Base-by-base conservation (phyloP, 345 rosid species). In the Eucalyptus shirleyi region DNA sequence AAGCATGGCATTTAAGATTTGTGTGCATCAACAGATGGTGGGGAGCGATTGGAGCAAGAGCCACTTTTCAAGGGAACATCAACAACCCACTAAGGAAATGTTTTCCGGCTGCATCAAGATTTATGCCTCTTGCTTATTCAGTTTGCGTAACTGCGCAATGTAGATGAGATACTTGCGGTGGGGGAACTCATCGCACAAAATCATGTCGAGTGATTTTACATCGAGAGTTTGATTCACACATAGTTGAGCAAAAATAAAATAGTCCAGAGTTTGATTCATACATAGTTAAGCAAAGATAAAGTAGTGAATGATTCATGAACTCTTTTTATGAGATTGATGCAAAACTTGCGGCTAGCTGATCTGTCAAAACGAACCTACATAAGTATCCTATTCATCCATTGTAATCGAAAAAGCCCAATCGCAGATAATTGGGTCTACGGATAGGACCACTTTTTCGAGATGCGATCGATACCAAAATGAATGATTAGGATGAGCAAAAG, bases 51-150 rank as follows among this genome's bases (percentile, higher is more conserved):
- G 91, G 92, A 53, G 24, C n/a, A 18, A 17, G 81, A 86, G 92
- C 92, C 90, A 17, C 88, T 95, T 91, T 95, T 90, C 93, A 59
- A 89, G 86, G 88, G 88, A 90, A 92, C 92, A 91, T 91, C 93
- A 91, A 91, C 89, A 50, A 91, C 93, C 93, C 95, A 93, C 94
- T 88, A 86, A 24, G 26, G 53, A 40, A 49, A 65, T 56, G n/a
- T 47, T 26, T 77, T 50, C 28, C 83, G 83, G 16, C 91, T 91
- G 92, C 92, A 53, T 88, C 34, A 50, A 47, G 65, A 51, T 86
- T 40, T 62, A 86, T 51, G 88, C 11, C 26, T 56, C 65, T 51
- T 56, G 56, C 40, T 45, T 86, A 51, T 21, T 50, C 12, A 56
- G 65, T 50, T 32, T 15, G 19, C 16, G 17, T 4, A 18, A 3